Evolutionary conservation across 2,329 filamentous ascomycete genomes (phyloP).

Genomic region (Periconia sp.): DNA sequence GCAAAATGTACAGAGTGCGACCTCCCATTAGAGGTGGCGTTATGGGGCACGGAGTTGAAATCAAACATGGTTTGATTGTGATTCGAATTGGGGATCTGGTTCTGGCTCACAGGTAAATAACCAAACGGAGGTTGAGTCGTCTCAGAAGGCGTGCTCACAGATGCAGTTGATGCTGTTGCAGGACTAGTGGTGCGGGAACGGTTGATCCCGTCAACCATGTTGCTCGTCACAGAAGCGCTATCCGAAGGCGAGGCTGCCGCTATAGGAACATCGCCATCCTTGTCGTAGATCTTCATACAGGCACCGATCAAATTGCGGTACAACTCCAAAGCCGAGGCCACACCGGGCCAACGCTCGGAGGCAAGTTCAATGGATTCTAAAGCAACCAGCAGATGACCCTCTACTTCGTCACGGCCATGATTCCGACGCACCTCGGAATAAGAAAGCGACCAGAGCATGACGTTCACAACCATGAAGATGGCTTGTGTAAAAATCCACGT

Average conservation of each 20-base stretch:
- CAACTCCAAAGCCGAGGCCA: conserved; percentile 78
- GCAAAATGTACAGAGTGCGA: conserved; percentile 20
- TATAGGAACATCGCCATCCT: conserved; percentile 54
- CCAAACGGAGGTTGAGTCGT: conserved; percentile 36
- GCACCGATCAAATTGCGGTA: conserved; percentile 85
- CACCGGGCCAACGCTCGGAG: conserved; percentile 88
- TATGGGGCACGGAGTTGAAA: conserved; percentile 24
- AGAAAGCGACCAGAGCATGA: conserved; percentile 86
- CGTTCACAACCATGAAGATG: conserved; percentile 90
- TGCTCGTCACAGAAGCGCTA: conserved; percentile 44
- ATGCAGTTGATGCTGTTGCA: conserved; percentile 41
- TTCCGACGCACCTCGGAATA: conserved; percentile 78
- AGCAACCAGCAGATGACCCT: conserved; percentile 71
- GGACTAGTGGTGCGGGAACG: conserved; percentile 51
- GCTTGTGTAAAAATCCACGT: conserved; percentile 93
- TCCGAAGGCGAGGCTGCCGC: conserved; percentile 52
- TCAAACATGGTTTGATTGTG: conserved; percentile 26
- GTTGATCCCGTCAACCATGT: conserved; percentile 45
- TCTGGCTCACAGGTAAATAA: conserved; percentile 36
- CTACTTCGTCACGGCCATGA: conserved; percentile 73
- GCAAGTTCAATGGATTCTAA: conserved; percentile 79
- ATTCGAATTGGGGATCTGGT: conserved; percentile 7
- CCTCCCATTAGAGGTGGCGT: conserved; percentile 17
- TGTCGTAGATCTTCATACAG: conserved; percentile 85
- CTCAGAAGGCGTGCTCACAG: conserved; percentile 41